These are phyloP conservation scores for Podospora comata DNA, from an alignment of 495 filamentous ascomycete species.

Conservation along the genomic window DNA sequence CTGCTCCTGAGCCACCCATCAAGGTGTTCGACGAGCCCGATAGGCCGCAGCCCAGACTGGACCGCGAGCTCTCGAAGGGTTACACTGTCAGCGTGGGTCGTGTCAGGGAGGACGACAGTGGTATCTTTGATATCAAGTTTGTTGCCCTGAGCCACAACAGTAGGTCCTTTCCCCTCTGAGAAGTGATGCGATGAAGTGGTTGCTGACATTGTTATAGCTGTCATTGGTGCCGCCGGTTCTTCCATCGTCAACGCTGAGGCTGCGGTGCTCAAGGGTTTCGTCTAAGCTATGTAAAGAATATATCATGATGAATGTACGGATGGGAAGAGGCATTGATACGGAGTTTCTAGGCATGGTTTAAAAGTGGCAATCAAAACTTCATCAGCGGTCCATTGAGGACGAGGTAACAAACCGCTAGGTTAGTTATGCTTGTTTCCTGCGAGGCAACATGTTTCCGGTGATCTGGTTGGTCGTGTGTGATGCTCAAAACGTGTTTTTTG, in stretches of 20 bases:
- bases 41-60: constrained; percentile 79
- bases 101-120: constrained; percentile 68
- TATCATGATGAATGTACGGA: background rate
- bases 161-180: constrained; percentile 39
- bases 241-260: constrained; percentile 94
- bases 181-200: background rate
- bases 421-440: background rate
- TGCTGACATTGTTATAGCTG: constrained; percentile 47
- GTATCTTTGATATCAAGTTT: constrained; percentile 80
- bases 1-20: constrained; percentile 70
- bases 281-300: constrained; percentile 44
- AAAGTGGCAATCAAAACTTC: background rate
- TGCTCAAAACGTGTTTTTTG: constrained; percentile 1
- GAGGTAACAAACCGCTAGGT: background rate
- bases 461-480: constrained; percentile 6
- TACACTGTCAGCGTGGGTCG: constrained; percentile 82
- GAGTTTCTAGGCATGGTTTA: background rate
- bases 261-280: constrained; percentile 82
- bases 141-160: constrained; percentile 82
- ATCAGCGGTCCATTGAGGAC: background rate
- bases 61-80: constrained; percentile 68
- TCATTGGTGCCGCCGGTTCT: constrained; percentile 91
- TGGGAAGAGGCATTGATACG: background rate
- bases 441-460: background rate
- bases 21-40: constrained; percentile 76